Base-by-base conservation (phyloP, 2,329 filamentous ascomycete genomes). In the Ophiostoma sp. region DNA sequence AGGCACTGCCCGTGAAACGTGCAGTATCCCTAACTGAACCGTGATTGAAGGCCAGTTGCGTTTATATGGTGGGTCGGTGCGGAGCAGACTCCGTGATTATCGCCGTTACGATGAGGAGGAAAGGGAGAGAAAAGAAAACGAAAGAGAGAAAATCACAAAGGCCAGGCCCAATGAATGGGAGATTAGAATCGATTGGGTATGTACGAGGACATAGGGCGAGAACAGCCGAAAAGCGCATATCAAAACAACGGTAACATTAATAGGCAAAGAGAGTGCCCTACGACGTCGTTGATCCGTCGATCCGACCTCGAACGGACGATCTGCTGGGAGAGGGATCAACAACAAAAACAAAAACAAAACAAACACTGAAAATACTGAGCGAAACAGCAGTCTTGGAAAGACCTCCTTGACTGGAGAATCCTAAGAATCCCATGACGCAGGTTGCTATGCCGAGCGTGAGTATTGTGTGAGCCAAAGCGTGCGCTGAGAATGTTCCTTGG, bases 271-370 rank as follows among this genome's bases (percentile, higher is more conserved):
- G 7, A 68, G 25, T 39, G 64, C 42, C 64, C 61, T 66, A 45
- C 61, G 36, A 64, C 61, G 25, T 48, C 25, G 64, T 15, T n/a
- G 25, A 33, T 31, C 64, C 64, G 64, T 33, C 64, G 64, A 68
- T 68, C 64, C 2, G 42, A 12, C 42, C 64, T 68, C 64, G 42
- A 68, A 33, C 64, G 25, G 22, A 50, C 64, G 64, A 68, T 68
- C 64, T 33, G 25, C 39, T 50, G 17, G 39, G 17, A 50, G 25
- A 33, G 28, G 15, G 45, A 48, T 68, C 64, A 68, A 68, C 64
- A 68, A 31, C 39, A 25, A 50, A n/a, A 33, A 17, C 6, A 68
- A 48, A 45, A 68, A 19, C 25, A 68, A n/a, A 50, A 68, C 25
- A 31, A 68, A 48, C 5, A n/a, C 25, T 15, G 11, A 31, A 33